Evolutionary conservation across 75 land plant species (phyloP), one percentile per base, ranked within the genome.

Genomic region (Chamaecyparis obtusa): DNA sequence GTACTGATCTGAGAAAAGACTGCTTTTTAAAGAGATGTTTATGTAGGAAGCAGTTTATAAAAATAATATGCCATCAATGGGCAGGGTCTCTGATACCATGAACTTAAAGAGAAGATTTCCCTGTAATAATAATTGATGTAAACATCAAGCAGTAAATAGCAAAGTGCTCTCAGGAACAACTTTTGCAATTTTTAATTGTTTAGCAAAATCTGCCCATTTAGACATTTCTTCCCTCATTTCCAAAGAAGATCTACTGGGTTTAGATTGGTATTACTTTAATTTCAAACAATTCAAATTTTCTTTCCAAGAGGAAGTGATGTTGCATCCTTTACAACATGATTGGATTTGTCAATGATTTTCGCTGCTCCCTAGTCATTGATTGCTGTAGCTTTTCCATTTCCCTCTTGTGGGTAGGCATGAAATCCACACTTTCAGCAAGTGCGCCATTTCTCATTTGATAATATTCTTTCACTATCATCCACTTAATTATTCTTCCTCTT

Each of bases 231-330:
- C 1, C 41, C 46, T 44, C 46, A 3, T 3, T 36, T 35, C 24
- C 11, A 35, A 19, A 10, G 80, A 17, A 17, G 16, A 14, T 17
- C 21, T 39, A 35, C 16, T 3, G 19, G 44, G 16, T 37, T 72
- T 48, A 48, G 49, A 8, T 35, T 6, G 80, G 39, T 37, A 77
- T 37, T 39, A 24, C 17, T 77, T 77, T 77, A 77, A 39, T 94
- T 94, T 24, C 94, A 88, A 16, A 94, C 87, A 27, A 93, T 91
- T 85, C 94, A 93, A 9, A 94, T 89, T 44, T 93, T 93, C 1
- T 93, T 92, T 46, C 88, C 89, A 1, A 93, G 90, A 27, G 94
- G 93, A 75, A 94, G 60, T 43, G 93, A 89, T 21, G 94, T 92
- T 5, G 93, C 94, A 6, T 7, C 9, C 37, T 83, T 57, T 51